Evolutionary conservation across 2,329 filamentous ascomycete genomes (phyloP).

Genomic region (Exophiala calicioides): DNA sequence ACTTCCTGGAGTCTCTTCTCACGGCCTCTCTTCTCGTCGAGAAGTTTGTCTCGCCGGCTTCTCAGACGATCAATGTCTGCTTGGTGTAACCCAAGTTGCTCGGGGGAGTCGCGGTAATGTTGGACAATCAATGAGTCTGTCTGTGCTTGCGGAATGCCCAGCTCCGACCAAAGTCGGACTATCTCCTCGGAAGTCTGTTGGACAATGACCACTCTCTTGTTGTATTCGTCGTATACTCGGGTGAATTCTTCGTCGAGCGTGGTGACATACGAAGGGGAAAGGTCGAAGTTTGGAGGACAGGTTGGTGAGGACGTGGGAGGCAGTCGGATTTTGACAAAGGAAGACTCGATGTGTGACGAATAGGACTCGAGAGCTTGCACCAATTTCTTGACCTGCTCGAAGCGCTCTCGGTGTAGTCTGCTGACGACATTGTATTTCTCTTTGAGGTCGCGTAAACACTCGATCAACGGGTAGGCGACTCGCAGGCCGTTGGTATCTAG

Average conservation of each 20-base stretch:
- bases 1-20: slow-evolving; percentile 78
- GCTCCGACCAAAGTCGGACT: slow-evolving; percentile 91
- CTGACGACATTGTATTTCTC: slow-evolving; percentile 81
- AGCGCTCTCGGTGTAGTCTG: slow-evolving; percentile 84
- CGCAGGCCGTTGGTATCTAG: slow-evolving; percentile 67
- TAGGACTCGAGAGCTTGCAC: slow-evolving; percentile 93
- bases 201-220: slow-evolving; percentile 74
- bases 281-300: slow-evolving; percentile 80
- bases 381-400: slow-evolving; percentile 94
- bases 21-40: slow-evolving; percentile 83
- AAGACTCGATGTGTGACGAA: slow-evolving; percentile 88
- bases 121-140: slow-evolving; percentile 86
- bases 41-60: slow-evolving; percentile 74
- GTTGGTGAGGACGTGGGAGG: slow-evolving; percentile 79
- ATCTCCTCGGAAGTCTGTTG: slow-evolving; percentile 77
- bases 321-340: slow-evolving; percentile 80
- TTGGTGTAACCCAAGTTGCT: slow-evolving; percentile 89
- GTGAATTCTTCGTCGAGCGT: slow-evolving; percentile 89
- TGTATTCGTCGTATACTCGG: slow-evolving; percentile 95
- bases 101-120: slow-evolving; percentile 83
- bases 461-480: slow-evolving; percentile 78
- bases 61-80: slow-evolving; percentile 76
- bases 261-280: slow-evolving; percentile 86
- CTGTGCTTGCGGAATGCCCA: slow-evolving; percentile 90
- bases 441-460: slow-evolving; percentile 76